Evolutionary conservation across 2,329 filamentous ascomycete species (phyloP).

Genomic region (Polytolypa hystricis): DNA sequence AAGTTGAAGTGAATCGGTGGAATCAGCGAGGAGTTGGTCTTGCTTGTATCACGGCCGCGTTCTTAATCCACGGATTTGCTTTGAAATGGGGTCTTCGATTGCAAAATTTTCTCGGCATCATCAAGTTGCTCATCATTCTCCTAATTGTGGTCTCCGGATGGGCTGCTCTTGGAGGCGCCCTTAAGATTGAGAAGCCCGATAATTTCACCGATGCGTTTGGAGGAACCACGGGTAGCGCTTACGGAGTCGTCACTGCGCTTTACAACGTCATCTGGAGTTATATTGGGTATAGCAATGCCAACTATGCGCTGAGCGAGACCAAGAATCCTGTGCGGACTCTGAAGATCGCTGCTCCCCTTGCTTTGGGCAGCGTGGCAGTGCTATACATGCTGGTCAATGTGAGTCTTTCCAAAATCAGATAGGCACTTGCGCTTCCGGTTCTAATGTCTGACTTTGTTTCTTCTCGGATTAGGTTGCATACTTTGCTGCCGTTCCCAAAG

Average conservation of each 20-base stretch:
- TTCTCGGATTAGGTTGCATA: constrained; percentile 31
- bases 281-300: constrained; percentile 40
- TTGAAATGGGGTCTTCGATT: constrained; percentile 57
- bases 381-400: constrained; percentile 59
- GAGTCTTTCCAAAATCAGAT: constrained; percentile 53
- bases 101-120: constrained; percentile 53
- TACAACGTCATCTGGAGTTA: constrained; percentile 65
- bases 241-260: constrained; percentile 57
- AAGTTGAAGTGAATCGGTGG: constrained; percentile 52
- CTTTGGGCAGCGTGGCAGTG: constrained; percentile 46
- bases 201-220: constrained; percentile 55
- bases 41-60: constrained; percentile 54
- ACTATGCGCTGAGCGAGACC: constrained; percentile 46
- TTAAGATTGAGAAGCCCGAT: constrained; percentile 46
- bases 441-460: background rate
- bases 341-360: constrained; percentile 53
- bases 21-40: constrained; percentile 57
- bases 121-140: constrained; percentile 56
- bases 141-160: constrained; percentile 55
- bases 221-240: constrained; percentile 54
- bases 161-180: constrained; percentile 49
- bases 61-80: constrained; percentile 53
- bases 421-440: too few relatives aligned
- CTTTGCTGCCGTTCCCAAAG: constrained; percentile 41
- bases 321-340: constrained; percentile 54